Base-by-base conservation (phyloP, 331 rosid genomes). In the Stylosanthes scabra region DNA sequence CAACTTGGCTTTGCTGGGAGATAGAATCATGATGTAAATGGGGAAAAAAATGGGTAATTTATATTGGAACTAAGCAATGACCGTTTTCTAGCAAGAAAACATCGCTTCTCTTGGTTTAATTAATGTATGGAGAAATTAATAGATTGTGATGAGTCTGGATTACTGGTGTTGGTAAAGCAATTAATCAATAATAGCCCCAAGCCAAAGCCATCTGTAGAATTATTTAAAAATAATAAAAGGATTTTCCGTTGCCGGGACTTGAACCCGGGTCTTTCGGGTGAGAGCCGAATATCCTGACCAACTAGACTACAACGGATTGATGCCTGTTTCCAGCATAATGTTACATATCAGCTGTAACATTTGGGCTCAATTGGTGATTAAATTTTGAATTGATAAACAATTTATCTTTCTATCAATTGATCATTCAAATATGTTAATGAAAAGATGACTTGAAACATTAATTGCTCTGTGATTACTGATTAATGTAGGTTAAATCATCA, bases 201-300 rank as follows among this genome's bases (percentile, higher is more conserved):
- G 34, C 34, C 34, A 2, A 2, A 2, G 34, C n/a, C n/a, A 29
- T 29, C 3, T 29, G 34, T 29, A 29, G 3, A 29, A 29, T 29
- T 29, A 29, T 29, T 46, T 29, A 45, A 0, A 10, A 3, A 6
- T 9, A 4, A 4, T 9, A 3, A 15, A n/a, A n/a, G n/a, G n/a
- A n/a, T n/a, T 0, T 56, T 76, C 87, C 78, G 78, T 72, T 83
- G 74, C 82, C 80, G 74, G 84, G 84, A 80, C 63, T 83, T 16
- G 87, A 80, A 83, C 77, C 74, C 71, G 73, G 83, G 81, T 74
- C 87, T 79, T 55, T n/a, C n/a, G n/a, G n/a, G n/a, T n/a, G n/a
- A n/a, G n/a, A n/a, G n/a, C n/a, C n/a, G n/a, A n/a, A n/a, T 83
- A 70, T 78, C 83, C 88, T 84, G 42, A 78, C 88, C 83, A 37